Percentiles rank a stretch among this genome's conserved stretches.
These are phyloP conservation scores for Zygosaccharomyces lentus DNA, from an alignment of 805 yeast genomes.

Conservation along the genomic window DNA sequence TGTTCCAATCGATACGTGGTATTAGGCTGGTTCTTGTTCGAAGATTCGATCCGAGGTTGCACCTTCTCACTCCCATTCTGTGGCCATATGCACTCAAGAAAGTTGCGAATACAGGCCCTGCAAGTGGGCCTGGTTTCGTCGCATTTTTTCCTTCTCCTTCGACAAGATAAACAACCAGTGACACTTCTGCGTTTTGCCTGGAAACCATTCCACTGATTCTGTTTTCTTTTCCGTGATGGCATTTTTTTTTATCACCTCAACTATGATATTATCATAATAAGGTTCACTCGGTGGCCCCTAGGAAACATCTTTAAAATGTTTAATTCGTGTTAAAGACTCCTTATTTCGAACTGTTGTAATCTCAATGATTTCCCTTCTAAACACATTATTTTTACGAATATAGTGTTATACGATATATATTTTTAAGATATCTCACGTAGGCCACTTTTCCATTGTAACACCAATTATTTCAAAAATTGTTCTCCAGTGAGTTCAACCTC, in stretches of 20 bases:
- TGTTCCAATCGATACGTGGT: no score
- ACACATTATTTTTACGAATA: no score
- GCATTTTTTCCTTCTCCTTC: slow-evolving; percentile 13
- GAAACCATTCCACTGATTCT: not conserved
- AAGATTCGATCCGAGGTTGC: not conserved
- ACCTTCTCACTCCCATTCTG: not conserved
- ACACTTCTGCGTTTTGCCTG: slow-evolving; percentile 7
- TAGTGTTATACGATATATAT: no score
- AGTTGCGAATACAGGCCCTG: slow-evolving; percentile 11
- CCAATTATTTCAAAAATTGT: slow-evolving; percentile 16
- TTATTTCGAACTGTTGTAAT: no score
- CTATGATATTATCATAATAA: not conserved
- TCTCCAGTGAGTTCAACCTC: slow-evolving; percentile 33
- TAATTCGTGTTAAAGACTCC: no score
- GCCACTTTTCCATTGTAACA: no score
- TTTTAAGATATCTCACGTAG: no score
- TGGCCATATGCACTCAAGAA: slow-evolving; percentile 13
- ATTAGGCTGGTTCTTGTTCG: no score
- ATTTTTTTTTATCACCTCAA: not conserved
- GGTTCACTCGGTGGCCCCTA: not conserved
- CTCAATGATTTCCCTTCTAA: no score
- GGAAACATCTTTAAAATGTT: no score
- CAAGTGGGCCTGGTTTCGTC: slow-evolving; percentile 12
- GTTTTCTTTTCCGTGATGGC: not conserved
- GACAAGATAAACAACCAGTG: slow-evolving; percentile 13